phyloP scores from a whole-genome alignment of 1,284 basidiomycete species.

The Pseudozyma sp. region DNA sequence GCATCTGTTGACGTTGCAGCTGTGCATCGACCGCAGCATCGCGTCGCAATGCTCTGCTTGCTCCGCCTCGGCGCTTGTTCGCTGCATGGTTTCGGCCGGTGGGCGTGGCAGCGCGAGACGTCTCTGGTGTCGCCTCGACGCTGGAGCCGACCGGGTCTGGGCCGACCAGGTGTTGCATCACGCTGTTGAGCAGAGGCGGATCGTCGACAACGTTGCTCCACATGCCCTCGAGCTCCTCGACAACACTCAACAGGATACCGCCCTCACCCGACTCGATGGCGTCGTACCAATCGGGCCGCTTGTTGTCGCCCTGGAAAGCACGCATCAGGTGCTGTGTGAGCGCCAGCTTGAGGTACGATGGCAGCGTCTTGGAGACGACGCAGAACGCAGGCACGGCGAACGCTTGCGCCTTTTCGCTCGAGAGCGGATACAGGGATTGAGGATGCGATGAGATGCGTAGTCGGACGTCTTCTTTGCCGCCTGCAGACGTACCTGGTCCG shows the following conservation, averaged over 20 bases:
- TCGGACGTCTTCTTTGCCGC: constrained; percentile 71
- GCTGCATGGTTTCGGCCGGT: constrained; percentile 14
- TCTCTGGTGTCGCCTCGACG: constrained; percentile 20
- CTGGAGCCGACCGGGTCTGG: constrained; percentile 18
- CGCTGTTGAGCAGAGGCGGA: constrained; percentile 65
- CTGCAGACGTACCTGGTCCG: constrained; percentile 26
- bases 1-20: constrained; percentile 75
- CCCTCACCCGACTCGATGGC: constrained; percentile 77
- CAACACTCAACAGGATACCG: constrained; percentile 80
- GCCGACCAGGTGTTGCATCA: constrained; percentile 60
- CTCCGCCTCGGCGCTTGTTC: constrained; percentile 9
- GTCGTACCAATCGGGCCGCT: constrained; percentile 71
- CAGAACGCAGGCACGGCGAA: constrained; percentile 78
- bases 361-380: constrained; percentile 77
- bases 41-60: constrained; percentile 62
- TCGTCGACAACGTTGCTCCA: constrained; percentile 60
- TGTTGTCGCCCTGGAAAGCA: constrained; percentile 46
- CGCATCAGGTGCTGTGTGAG: constrained; percentile 74
- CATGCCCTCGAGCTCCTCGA: constrained; percentile 76
- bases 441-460: constrained; percentile 77
- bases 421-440: constrained; percentile 70
- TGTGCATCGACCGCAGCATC: constrained; percentile 73
- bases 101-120: constrained; percentile 32
- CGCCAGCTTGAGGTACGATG: constrained; percentile 86
- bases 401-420: constrained; percentile 4